Evolutionary conservation across 495 filamentous ascomycete species (phyloP), one percentile per base, ranked within the genome.

Genomic region (Hypomontagnella monticulosa): DNA sequence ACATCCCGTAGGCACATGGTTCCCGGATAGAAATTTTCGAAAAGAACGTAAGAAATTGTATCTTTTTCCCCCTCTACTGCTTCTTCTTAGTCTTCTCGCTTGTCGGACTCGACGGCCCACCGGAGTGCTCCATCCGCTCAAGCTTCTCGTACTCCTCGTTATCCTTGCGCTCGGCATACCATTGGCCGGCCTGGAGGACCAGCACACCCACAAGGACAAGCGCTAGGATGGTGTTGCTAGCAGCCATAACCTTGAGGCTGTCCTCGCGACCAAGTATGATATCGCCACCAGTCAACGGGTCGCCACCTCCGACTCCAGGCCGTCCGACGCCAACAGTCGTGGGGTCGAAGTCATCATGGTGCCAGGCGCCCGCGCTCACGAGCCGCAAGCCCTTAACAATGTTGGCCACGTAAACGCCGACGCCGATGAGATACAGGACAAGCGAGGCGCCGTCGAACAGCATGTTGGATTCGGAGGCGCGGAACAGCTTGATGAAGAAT

Each of bases 111-210:
- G 61, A 54, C 11, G 57, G 18, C 60, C 71, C 53, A 60, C 43
- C 30, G 75, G 65, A 58, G 32, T 19, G 73, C 66, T 72, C 77
- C 75, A 84, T 81, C 64, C 81, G 82, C 62, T 78, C 78, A 50
- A 75, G 78, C 78, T 85, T 81, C 74, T 85, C 88, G 63, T 81
- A 82, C 78, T 98, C 94, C 77, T 93, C 88, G 72, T 80, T 80
- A 75, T 97, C 93, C 85, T 95, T 97, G 63, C 88, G 80, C 84
- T 97, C 93, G 20, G 96, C 95, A 80, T 99, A 99, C 95, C 95
- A 99, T 83, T 98, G 94, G 10, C 96, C 95, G 6, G 92, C 93
- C 86, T 99, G 96, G 71, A 99, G 80, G 30, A 96, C 91, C 61
- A 99, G 70, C 23, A 99, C 91, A 3, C 95, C 95, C 0, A 97